Conservation (phyloP, 1,284 basidiomycete species). For the Entoloma clypeatum region DNA sequence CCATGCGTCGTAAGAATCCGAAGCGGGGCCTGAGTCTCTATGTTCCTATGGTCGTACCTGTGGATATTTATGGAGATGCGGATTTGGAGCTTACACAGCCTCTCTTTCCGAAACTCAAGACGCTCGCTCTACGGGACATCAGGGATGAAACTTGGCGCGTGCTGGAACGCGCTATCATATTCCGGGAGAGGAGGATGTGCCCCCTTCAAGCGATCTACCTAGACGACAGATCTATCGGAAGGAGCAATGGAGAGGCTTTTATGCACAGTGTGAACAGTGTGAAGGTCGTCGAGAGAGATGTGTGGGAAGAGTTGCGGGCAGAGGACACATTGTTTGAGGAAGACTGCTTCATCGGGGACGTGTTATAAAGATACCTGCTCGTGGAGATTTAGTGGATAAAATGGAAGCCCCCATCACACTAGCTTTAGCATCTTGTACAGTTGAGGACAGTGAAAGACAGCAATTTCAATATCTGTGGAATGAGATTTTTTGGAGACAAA, state of each 20-base stretch:
- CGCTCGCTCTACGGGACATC: constrained; percentile 15
- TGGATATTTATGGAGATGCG: too few relatives aligned
- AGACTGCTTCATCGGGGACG: constrained; percentile 17
- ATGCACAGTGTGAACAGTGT: constrained; percentile 5
- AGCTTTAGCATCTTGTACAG: too few relatives aligned
- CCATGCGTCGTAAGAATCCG: too few relatives aligned
- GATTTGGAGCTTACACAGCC: background rate
- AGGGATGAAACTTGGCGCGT: constrained; percentile 8
- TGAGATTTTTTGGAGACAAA: too few relatives aligned
- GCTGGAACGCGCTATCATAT: constrained; percentile 11
- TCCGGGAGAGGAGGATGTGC: constrained; percentile 7
- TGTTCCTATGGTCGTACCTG: too few relatives aligned
- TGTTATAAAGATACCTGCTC: too few relatives aligned
- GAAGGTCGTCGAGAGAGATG: constrained; percentile 13
- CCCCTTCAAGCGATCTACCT: constrained; percentile 16
- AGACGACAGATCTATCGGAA: constrained; percentile 11
- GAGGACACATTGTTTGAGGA: constrained; percentile 12
- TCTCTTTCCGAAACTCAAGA: constrained; percentile 13
- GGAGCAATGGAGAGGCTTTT: constrained; percentile 5
- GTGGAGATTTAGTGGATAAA: too few relatives aligned
- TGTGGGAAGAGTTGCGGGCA: constrained; percentile 13
- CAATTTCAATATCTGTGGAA: too few relatives aligned
- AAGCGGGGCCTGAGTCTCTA: too few relatives aligned
- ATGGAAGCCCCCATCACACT: too few relatives aligned
- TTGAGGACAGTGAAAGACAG: too few relatives aligned